phyloP scores from a whole-genome alignment of 169 alveolate species.

The Theileria annulata region DNA sequence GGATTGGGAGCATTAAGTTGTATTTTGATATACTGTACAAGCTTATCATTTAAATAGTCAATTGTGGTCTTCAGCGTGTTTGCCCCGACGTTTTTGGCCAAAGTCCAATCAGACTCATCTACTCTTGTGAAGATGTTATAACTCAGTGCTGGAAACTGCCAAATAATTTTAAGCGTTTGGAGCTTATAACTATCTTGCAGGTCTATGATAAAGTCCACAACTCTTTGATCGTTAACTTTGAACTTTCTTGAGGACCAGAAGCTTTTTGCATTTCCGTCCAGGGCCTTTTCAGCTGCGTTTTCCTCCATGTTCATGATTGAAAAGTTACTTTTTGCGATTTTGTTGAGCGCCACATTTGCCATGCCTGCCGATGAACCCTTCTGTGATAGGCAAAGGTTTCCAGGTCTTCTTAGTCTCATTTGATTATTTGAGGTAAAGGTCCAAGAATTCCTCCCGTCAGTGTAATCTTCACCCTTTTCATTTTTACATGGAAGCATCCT shows the following conservation, averaged over 20 bases:
- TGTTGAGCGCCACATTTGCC: conserved; percentile 81
- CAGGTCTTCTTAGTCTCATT: conserved; percentile 82
- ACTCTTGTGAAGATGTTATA: conserved; percentile 71
- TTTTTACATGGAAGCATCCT: conserved; percentile 59
- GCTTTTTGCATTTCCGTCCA: conserved; percentile 83
- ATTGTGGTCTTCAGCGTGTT: conserved; percentile 65
- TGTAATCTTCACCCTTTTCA: conserved; percentile 35
- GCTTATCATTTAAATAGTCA: conserved; percentile 63
- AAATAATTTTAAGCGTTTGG: conserved; percentile 73
- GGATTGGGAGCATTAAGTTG: conserved; percentile 77
- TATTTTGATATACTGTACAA: conserved; percentile 71
- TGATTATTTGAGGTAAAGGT: conserved; percentile 85
- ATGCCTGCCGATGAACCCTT: conserved; percentile 83
- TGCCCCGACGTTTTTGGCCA: conserved; percentile 54
- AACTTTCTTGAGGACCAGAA: conserved; percentile 82
- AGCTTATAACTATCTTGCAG: conserved; percentile 79
- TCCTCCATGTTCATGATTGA: conserved; percentile 71
- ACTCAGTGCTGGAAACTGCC: conserved; percentile 86
- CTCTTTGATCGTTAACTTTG: conserved; percentile 71
- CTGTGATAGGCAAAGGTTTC: conserved; percentile 86
- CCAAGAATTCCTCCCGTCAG: conserved; percentile 81
- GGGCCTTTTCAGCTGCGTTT: conserved; percentile 74
- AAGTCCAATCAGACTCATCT: conserved; percentile 70
- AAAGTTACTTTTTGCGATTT: conserved; percentile 74
- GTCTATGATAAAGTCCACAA: conserved; percentile 76